A percentile compares a stretch with the other conserved stretches of the same genome.
These are phyloP conservation scores for Pholiota molesta DNA, from an alignment of 768 basidiomycete species.

Conservation along the genomic window DNA sequence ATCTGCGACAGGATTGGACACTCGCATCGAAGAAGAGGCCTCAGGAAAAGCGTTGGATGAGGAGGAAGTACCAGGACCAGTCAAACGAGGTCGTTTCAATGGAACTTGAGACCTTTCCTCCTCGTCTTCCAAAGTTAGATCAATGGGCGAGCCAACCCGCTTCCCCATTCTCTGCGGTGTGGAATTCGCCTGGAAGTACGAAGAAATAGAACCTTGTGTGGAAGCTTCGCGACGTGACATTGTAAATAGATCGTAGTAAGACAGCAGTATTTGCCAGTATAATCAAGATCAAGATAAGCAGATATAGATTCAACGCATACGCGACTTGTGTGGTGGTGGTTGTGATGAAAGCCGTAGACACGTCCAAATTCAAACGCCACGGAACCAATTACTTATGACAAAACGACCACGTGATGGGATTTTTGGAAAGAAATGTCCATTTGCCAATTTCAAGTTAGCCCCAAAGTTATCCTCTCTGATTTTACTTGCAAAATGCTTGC, in stretches of 20 bases:
- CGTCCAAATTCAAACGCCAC: not conserved
- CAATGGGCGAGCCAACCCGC: conserved; percentile 44
- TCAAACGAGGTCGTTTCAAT: conserved; percentile 32
- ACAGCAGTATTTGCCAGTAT: not conserved
- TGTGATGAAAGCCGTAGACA: not conserved
- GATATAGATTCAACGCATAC: not conserved
- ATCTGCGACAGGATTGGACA: conserved; percentile 29
- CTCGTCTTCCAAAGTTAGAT: conserved; percentile 52
- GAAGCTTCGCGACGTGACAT: conserved; percentile 19
- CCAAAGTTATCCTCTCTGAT: conserved; percentile 2
- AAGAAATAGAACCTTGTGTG: conserved; percentile 41
- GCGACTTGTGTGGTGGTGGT: not conserved
- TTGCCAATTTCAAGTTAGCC: no score
- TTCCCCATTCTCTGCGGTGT: conserved; percentile 29
- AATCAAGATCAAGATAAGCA: conserved; percentile 4
- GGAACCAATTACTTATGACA: not conserved
- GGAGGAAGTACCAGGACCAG: conserved; percentile 2
- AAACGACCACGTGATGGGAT: conserved; percentile 3
- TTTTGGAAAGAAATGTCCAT: no score
- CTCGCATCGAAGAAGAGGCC: conserved; percentile 4
- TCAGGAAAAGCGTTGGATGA: not conserved
- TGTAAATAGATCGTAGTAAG: not conserved
- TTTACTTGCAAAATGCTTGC: conserved; percentile 19
- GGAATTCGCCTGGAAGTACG: conserved; percentile 35
- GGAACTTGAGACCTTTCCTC: conserved; percentile 31